These are phyloP conservation scores for Penicillium sp. DNA, from an alignment of 2,329 filamentous ascomycete species.

Conservation along the genomic window DNA sequence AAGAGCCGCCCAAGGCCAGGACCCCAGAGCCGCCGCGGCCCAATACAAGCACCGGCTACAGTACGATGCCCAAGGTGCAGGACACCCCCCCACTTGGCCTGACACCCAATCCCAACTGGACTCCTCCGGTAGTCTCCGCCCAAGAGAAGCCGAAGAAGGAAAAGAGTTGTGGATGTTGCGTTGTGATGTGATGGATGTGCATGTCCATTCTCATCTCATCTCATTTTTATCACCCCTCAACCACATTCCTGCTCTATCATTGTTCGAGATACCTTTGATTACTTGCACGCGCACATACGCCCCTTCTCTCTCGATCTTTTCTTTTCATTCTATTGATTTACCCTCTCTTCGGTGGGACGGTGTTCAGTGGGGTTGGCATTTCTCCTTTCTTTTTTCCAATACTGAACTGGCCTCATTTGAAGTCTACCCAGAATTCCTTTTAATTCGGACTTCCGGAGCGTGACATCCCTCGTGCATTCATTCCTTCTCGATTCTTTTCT, in stretches of 20 bases:
- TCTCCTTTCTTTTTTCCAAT: background rate
- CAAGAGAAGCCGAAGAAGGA: conserved; percentile 53
- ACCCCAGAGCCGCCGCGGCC: conserved; percentile 34
- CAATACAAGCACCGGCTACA: conserved; percentile 51
- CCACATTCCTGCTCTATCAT: conserved; percentile 5
- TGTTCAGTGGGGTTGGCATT: conserved; percentile 20
- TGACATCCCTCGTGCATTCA: conserved; percentile 14
- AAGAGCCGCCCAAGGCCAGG: conserved; percentile 26
- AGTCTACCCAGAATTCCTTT: conserved; percentile 9
- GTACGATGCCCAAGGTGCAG: conserved; percentile 50
- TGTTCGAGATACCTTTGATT: conserved; percentile 15
- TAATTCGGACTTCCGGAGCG: conserved; percentile 17
- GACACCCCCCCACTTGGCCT: conserved; percentile 36
- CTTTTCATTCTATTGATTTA: background rate
- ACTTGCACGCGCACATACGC: conserved; percentile 8
- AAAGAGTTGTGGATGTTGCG: conserved; percentile 67
- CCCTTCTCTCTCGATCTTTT: conserved; percentile 10
- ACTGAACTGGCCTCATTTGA: conserved; percentile 1
- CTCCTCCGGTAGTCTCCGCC: conserved; percentile 50
- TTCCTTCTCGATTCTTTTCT: conserved; percentile 15
- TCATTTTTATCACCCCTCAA: conserved; percentile 5
- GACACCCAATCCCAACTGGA: conserved; percentile 40
- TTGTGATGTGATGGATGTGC: conserved; percentile 64
- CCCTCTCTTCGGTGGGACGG: conserved; percentile 14
- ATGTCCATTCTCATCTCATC: conserved; percentile 11